Base-by-base conservation (phyloP, 331 rosid species). In the Erythrophleum ivorense region DNA sequence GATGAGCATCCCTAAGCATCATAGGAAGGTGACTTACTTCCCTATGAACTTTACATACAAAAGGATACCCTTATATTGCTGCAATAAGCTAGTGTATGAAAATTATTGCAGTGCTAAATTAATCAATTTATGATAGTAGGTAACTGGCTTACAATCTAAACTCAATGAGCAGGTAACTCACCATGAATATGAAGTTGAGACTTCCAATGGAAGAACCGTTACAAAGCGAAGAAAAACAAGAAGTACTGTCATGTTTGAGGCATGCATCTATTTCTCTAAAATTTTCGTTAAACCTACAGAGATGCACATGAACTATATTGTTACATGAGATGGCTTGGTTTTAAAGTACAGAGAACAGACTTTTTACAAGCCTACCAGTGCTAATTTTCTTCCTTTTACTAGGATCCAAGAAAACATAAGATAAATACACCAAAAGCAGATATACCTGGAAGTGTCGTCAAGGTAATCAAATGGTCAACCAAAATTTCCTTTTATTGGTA, bases 181-280 rank as follows among this genome's bases (percentile, higher is more conserved):
- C 81, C 97, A 55, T 64, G 99, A 96, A 85, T 96, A 96, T 86
- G 97, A 94, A 88, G 97, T 92, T 69, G 98, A 96, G 88, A 96
- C 99, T 85, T 85, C 91, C 72, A 94, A 96, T 85, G 99, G 98
- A 83, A 88, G 97, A 89, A 91, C 97, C 76, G 85, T 91, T 84
- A 91, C 96, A 64, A 95, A 91, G 83, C 89, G 94, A 88, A 89
- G 91, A 84, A 96, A 86, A 90, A 92, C 98, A 83, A 91, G 89
- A 88, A 92, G 97, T 84, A 93, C 99, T 63, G 94, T 96, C 76
- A 81, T 96, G 94, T 93, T 92, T 81, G 97, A 93, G 95, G 99
- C 88, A 86, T 74, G 91, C 68, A 73, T 74, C 76, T 75, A n/a
- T 58, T 77, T 78, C 63, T 77, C 85, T 84, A 59, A 38, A 24